Base-by-base conservation (phyloP, 2,329 filamentous ascomycete species). In the Emergomyces africanus region DNA sequence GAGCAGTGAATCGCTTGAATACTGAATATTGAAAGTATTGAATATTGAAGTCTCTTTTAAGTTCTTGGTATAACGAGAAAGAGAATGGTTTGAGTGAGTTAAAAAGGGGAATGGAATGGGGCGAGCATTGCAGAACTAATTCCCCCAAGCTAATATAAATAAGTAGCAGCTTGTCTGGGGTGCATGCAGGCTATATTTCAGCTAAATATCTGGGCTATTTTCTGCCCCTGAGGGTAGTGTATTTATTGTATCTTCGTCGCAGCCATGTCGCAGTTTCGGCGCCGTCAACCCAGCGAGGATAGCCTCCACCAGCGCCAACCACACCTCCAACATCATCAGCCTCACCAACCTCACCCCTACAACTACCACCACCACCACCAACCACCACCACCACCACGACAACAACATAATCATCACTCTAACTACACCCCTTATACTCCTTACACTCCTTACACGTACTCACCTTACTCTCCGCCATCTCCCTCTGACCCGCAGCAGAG, bases 241-340 rank as follows among this genome's bases (percentile, higher is more conserved):
- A 20, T 1, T 42, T 18, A 5, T 10, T 44, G n/a, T 8, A 18
- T 8, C 58, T 57, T 62, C 59, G 30, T 61, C 58, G 61, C 61
- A 69, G 68, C 64, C 66, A 73, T 73, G 70, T 71, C 70, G 66
- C 71, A 71, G 63, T 61, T 62, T 61, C 65, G 61, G 66, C 68
- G 66, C 63, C 68, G 66, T 64, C 68, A 69, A 42, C 8, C 30
- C 50, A 48, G 44, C 23, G 44, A 28, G 20, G 44, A 48, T 15
- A 25, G 28, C 28, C 48, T 15, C 20, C 15, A 20, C 23, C 44
- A 25, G 44, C 44, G 48, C 48, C 48, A 33, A 10, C 25, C 10
- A 15, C 48, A 50, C 18, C 46, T 6, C 8, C 42, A 46, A 23
- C 46, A 49, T 1, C 44, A 48, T 3, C 46, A 50, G 10, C 48